Evolutionary conservation across 768 basidiomycete genomes (phyloP), one percentile per base, ranked within the genome.

Genomic region (Rhodotorula sphaerocarpa): DNA sequence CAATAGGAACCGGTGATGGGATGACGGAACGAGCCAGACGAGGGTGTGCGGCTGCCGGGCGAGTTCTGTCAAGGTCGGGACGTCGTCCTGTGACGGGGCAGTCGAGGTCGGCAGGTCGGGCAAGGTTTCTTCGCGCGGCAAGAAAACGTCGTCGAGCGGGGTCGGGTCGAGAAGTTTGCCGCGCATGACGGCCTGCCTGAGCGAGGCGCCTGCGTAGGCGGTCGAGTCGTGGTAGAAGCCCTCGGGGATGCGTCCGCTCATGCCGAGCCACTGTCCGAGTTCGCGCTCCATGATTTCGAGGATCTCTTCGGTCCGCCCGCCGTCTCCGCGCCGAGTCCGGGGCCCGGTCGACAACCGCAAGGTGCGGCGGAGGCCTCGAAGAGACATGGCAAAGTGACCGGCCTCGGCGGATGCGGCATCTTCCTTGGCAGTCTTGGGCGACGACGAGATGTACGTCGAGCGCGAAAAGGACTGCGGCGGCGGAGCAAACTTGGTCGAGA

Each of bases 151-250:
- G 25, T 63, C 55, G 55, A 50, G 33, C 3, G 65, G 59, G 2
- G 65, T 66, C 20, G 65, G 51, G 45, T 61, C 65, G 50, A 66
- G 55, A 0, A 43, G 4, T 33, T 66, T 66, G 30, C 51, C 41
- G 3, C 28, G 5, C 9, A 20, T 11, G 3, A 7, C 28, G 7
- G 28, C 50, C 30, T 48, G 12, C 10, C 21, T 10, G 28, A 50
- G 48, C 10, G 30, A 50, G 16, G 47, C 14, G 9, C 47, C 31
- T 9, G 31, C 48, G 28, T n/a, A 11, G 28, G 48, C 16, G 5
- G 12, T 10, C 50, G 59, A 60, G 33, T 59, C 58, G 54, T 65
- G 63, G 54, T 46, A 65, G 63, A 59, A 65, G 9, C 58, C 63
- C 6, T 59, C 58, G 23, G 47, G 41, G 28, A 65, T 55, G 7